Conservation (phyloP, 1,284 basidiomycete species). For the Sporisorium iseilematis-ciliati region DNA sequence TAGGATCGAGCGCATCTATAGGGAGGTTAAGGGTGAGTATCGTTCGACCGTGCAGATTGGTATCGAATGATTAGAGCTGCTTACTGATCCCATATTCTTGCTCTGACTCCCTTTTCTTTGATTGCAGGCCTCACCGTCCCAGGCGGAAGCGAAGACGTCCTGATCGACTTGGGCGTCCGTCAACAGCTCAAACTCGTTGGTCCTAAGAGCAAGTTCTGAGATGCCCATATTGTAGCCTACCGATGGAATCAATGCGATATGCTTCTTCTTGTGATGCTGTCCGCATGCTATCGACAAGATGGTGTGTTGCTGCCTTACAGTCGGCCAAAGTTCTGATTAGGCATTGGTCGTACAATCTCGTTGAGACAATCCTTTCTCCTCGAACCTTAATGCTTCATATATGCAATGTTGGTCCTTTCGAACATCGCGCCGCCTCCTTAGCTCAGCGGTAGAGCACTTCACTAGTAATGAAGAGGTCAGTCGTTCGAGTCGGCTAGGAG, state of each 20-base stretch:
- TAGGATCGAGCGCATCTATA: slow-evolving; percentile 59
- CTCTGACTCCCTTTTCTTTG: not conserved
- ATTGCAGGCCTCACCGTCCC: slow-evolving; percentile 44
- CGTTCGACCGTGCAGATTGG: too few species aligned
- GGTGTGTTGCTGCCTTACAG: too few species aligned
- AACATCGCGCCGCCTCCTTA: slow-evolving; percentile 29
- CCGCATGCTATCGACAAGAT: too few species aligned
- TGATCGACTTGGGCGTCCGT: slow-evolving; percentile 59
- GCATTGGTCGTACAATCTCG: too few species aligned
- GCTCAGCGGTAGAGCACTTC: slow-evolving; percentile 60
- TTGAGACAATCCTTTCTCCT: not conserved
- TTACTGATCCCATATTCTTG: too few species aligned
- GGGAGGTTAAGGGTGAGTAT: slow-evolving; percentile 54
- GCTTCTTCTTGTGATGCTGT: too few species aligned
- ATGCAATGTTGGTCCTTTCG: not conserved
- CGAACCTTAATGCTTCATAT: too few species aligned
- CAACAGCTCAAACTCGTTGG: slow-evolving; percentile 59
- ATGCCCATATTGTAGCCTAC: too few species aligned
- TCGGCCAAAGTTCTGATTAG: too few species aligned
- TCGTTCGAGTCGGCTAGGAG: slow-evolving; percentile 59
- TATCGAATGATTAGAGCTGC: not conserved
- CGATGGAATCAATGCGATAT: not conserved
- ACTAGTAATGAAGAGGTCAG: slow-evolving; percentile 59
- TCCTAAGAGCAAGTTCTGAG: slow-evolving; percentile 44
- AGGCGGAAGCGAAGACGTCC: slow-evolving; percentile 58